These are phyloP conservation scores for Cryptosporidium ubiquitum DNA, from an alignment of 169 alveolate genomes.

Conservation along the genomic window DNA sequence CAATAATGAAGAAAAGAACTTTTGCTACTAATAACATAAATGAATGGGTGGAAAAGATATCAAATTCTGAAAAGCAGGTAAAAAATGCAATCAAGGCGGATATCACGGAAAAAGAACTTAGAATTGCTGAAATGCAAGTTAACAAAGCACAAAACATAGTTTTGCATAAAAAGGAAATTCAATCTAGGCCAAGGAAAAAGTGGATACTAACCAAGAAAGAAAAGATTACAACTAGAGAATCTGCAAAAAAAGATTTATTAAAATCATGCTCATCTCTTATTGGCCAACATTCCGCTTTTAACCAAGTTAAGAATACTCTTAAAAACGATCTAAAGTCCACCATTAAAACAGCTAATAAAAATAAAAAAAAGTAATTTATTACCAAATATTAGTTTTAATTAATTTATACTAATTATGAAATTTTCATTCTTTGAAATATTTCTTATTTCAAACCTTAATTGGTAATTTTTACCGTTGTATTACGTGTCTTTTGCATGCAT, in stretches of 20 bases:
- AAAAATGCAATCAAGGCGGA: slow-evolving; percentile 80
- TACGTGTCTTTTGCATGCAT: neutral
- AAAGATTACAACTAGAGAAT: slow-evolving; percentile 51
- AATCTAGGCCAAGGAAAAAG: slow-evolving; percentile 77
- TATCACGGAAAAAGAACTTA: slow-evolving; percentile 81
- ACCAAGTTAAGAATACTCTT: slow-evolving; percentile 21
- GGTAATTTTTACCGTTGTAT: neutral
- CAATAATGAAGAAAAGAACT: slow-evolving; percentile 54
- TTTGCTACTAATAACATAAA: slow-evolving; percentile 75
- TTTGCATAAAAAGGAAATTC: slow-evolving; percentile 83
- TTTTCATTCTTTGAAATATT: neutral
- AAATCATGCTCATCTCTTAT: slow-evolving; percentile 44
- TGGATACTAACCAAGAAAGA: slow-evolving; percentile 78
- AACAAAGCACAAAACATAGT: slow-evolving; percentile 80
- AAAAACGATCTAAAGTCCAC: neutral
- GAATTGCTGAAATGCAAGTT: slow-evolving; percentile 80
- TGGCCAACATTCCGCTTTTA: slow-evolving; percentile 53
- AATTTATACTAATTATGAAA: neutral
- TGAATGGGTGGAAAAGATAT: slow-evolving; percentile 74
- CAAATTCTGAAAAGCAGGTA: slow-evolving; percentile 79
- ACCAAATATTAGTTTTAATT: neutral
- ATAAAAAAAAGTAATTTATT: neutral
- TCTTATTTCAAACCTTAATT: too few species aligned
- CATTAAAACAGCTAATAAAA: neutral
- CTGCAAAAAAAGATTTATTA: slow-evolving; percentile 17